Conservation (phyloP, 371 early-diverging fungal species). For the Phascolomyces articulosus region DNA sequence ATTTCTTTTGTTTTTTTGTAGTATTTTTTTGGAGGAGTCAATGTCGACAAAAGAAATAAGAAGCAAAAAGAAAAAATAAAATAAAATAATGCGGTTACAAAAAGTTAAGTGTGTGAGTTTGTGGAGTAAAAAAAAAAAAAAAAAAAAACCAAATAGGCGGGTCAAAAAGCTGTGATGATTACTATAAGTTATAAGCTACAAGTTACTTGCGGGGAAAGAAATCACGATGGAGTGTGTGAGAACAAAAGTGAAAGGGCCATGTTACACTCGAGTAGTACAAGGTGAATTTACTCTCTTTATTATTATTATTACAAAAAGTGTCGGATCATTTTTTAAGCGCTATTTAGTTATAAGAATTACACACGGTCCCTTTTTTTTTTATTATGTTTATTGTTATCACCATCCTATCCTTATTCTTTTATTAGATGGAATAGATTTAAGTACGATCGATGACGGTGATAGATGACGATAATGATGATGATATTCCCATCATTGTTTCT, state of each 20-base stretch:
- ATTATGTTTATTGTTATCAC: too few relatives aligned
- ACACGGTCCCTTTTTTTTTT: neutral
- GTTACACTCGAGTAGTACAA: slow-evolving; percentile 4
- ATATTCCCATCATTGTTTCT: too few relatives aligned
- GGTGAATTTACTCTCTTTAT: neutral
- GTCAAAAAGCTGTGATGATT: neutral
- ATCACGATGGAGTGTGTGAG: neutral
- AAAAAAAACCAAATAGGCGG: slow-evolving; percentile 1
- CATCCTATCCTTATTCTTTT: too few relatives aligned
- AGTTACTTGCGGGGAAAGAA: slow-evolving; percentile 10
- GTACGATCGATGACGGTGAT: too few relatives aligned
- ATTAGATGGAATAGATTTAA: too few relatives aligned
- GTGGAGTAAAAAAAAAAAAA: slow-evolving; percentile 8
- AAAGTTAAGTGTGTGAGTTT: neutral
- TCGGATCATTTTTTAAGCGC: slow-evolving; percentile 4
- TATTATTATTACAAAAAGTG: neutral
- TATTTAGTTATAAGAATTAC: neutral
- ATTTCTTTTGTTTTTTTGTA: neutral
- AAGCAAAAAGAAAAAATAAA: neutral
- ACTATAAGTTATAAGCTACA: neutral
- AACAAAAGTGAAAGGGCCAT: slow-evolving; percentile 9
- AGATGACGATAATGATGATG: too few relatives aligned
- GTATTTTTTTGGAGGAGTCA: slow-evolving; percentile 17
- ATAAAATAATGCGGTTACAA: neutral
- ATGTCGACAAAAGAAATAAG: slow-evolving; percentile 16